These are phyloP conservation scores for Didymosphaeria variabile DNA, from an alignment of 2,329 filamentous ascomycete species.

Conservation along the genomic window DNA sequence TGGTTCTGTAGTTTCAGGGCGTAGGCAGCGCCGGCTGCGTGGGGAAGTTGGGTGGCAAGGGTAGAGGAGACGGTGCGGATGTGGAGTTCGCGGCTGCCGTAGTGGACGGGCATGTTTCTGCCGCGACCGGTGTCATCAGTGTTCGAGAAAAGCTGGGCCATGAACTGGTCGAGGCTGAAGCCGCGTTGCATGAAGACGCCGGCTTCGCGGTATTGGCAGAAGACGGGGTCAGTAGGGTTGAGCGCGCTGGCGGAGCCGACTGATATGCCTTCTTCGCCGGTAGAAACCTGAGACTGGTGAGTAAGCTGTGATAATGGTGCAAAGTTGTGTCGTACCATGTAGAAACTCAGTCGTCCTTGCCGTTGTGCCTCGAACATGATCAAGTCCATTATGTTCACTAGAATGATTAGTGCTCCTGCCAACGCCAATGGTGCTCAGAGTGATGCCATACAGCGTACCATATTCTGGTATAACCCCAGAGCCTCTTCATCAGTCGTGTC, in stretches of 20 bases:
- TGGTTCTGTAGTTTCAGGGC: conserved; percentile 82
- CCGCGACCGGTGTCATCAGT: conserved; percentile 79
- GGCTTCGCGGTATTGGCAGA: conserved; percentile 93
- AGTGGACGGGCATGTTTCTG: conserved; percentile 97
- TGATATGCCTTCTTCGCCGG: conserved; percentile 92
- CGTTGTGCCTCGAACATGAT: conserved; percentile 98
- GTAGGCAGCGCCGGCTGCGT: conserved; percentile 87
- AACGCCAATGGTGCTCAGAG: background rate
- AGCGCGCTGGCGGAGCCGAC: conserved; percentile 88
- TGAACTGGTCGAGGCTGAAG: conserved; percentile 87
- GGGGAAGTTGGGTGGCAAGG: conserved; percentile 87
- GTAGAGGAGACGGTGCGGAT: conserved; percentile 90
- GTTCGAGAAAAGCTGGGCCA: conserved; percentile 95
- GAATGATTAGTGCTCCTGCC: background rate
- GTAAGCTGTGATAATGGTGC: background rate
- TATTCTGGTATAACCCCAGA: conserved; percentile 68
- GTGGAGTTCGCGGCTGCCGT: conserved; percentile 83
- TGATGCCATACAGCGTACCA: conserved; percentile 62
- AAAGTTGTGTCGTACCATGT: conserved; percentile 73
- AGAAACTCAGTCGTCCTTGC: conserved; percentile 93
- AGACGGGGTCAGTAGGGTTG: conserved; percentile 85
- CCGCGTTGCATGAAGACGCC: conserved; percentile 91
- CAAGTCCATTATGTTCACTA: conserved; percentile 86
- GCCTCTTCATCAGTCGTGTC: conserved; percentile 72
- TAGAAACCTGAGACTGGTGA: conserved; percentile 64